phyloP scores from a whole-genome alignment of 768 basidiomycete genomes.

The Tulasnella sp. region DNA sequence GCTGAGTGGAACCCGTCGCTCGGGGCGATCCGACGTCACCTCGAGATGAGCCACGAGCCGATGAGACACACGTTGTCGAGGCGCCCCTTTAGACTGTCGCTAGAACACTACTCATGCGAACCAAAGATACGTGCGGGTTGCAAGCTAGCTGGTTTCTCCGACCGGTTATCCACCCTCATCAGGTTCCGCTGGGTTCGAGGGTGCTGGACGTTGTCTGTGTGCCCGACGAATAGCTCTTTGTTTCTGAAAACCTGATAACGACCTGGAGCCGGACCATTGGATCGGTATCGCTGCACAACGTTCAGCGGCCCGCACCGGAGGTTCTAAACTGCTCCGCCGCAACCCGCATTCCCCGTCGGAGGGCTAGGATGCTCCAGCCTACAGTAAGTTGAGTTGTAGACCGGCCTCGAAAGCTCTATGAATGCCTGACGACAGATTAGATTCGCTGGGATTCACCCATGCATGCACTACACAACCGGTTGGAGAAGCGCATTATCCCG shows the following conservation, averaged over 20 bases:
- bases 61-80: not conserved
- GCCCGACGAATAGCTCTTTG: not conserved
- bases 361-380: not conserved
- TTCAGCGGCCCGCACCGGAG: not conserved
- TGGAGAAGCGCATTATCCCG: not conserved
- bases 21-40: not conserved
- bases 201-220: not conserved
- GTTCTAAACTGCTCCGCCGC: not conserved
- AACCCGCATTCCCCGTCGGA: not conserved
- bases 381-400: not conserved
- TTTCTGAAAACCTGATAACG: not conserved
- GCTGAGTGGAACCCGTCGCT: not conserved
- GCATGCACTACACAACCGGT: not conserved
- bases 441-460: not conserved
- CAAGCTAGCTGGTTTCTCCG: not conserved
- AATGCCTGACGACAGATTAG: not conserved
- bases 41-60: not conserved
- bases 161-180: not conserved
- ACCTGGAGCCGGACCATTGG: not conserved
- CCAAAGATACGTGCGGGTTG: not conserved
- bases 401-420: not conserved
- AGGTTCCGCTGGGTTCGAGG: not conserved
- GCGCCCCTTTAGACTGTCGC: not conserved
- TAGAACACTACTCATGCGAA: not conserved
- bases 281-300: not conserved